Base-by-base conservation (phyloP, 176 grass and related monocot species). In the Dendrocalamus sinicus region DNA sequence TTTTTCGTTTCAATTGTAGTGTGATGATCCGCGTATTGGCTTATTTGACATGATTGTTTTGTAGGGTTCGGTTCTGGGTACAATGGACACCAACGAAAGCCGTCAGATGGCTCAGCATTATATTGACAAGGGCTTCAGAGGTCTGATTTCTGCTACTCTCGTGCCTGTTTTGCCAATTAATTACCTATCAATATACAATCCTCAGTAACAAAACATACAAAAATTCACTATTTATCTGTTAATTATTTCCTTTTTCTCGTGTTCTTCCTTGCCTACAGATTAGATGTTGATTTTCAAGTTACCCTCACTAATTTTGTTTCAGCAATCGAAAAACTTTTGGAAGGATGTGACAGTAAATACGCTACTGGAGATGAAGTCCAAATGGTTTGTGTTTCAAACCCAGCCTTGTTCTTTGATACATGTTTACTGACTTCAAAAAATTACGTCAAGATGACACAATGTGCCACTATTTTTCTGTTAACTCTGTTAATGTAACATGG, bases 121-220 rank as follows among this genome's bases (percentile, higher is more conserved):
- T 87, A 92, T 90, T 72, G 89, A 98, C 84, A 98, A 87, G 57
- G 95, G 95, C 69, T 98, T 95, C 85, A 88, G 55, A 91, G 95
- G 95, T 98, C 11, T 67, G 54, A 43, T 81, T 86, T 52, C 20
- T 77, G 17, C 47, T 71, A 82, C 64, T 12, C 48, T 19, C 16
- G 46, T 82, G 45, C 6, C 6, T 72, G 19, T 68, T 43, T 41
- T 15, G 10, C 7, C 20, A 1, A 9, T 1, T 48, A 72, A 0
- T 72, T 24, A 4, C 69, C 20, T 50, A 50, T 50, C 47, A 50
- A 50, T 50, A 50, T 50, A 48, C 46, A 50, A 50, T 50, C 47
- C 12, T 50, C 47, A 13, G 12, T 13, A 50, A 50, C 12, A 50
- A 50, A 50, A 50, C 12, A 14, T 50, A 50, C 47, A 50, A 50